Evolutionary conservation across 805 yeast genomes (phyloP), one percentile per base, ranked within the genome.

Genomic region (Hagleromyces aurorensis): DNA sequence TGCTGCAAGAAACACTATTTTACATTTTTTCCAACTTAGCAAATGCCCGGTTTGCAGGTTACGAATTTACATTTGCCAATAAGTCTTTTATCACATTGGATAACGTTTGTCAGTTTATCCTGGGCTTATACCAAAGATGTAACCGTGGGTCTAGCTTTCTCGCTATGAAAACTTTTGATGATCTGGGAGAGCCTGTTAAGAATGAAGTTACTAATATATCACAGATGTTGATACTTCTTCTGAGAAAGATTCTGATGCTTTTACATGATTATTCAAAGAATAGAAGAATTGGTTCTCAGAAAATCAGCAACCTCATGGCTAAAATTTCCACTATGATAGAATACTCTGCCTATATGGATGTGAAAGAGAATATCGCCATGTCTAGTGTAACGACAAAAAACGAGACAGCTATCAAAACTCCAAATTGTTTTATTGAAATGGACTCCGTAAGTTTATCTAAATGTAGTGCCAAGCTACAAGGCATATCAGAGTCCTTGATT

Each of bases 1-100:
- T 48, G 13, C 25, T 43, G 3, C 55, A 51, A 28, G 55, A 48
- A 26, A 43, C 53, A 11, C 33, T 52, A n/a, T 50, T 52, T 29
- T 52, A 37, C 33, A 41, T 50, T 7, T 52, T 52, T 29, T 52
- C 57, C 5, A 50, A 50, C 24, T 36, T 52, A 22, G 57, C 57
- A 11, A 50, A 46, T 26, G 36, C 44, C 23, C 49, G 41, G 29
- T 46, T 50, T 34, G 52, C 52, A 7, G 57, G 56, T 25, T 41
- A 45, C 38, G 57, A 52, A 35, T 52, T 51, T 22, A 30, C 48
- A 16, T 51, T 45, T 21, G 41, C 46, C n/a, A 51, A 47, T 24
- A 46, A 41, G 28, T 44, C 52, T n/a, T 51, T 50, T 20, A 21
- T 27, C 8, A 32, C 46, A n/a, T 27, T 52, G 20, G 32, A 43